Evolutionary conservation across 2,329 filamentous ascomycete genomes (phyloP).

Genomic region (Westerdykella sp.): DNA sequence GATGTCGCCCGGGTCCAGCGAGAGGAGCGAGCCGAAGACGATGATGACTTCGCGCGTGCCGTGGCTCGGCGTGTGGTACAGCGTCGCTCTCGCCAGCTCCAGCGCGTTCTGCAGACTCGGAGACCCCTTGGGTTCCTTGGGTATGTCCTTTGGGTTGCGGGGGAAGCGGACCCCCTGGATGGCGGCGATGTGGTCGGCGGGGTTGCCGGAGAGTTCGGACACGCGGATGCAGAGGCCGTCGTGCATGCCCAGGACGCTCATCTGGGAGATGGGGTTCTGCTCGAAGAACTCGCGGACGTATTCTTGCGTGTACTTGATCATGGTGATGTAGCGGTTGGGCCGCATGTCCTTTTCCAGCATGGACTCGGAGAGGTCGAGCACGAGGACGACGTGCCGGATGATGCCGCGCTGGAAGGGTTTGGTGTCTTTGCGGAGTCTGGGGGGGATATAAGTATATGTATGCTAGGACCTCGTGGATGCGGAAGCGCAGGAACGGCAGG

Average conservation of each 20-base stretch:
- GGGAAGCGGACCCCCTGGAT: conserved; percentile 58
- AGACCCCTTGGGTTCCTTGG: conserved; percentile 45
- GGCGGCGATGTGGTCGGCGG: conserved; percentile 75
- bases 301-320: conserved; percentile 72
- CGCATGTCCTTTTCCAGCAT: conserved; percentile 95
- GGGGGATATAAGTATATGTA: conserved; percentile 11
- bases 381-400: conserved; percentile 88
- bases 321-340: conserved; percentile 77
- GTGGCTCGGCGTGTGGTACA: conserved; percentile 91
- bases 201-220: conserved; percentile 87
- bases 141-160: conserved; percentile 68
- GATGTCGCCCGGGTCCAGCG: conserved; percentile 90
- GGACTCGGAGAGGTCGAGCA: conserved; percentile 85
- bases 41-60: conserved; percentile 90
- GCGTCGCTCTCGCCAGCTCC: conserved; percentile 84
- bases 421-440: conserved; percentile 79
- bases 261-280: conserved; percentile 95
- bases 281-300: conserved; percentile 96
- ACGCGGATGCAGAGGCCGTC: conserved; percentile 83
- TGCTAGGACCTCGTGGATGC: background rate
- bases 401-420: conserved; percentile 94
- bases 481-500: background rate
- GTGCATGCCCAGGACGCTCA: conserved; percentile 86
- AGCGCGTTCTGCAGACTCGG: conserved; percentile 79
- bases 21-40: conserved; percentile 83